Conservation (phyloP, 139 green algal genomes). For the Chlamydomonas incerta region DNA sequence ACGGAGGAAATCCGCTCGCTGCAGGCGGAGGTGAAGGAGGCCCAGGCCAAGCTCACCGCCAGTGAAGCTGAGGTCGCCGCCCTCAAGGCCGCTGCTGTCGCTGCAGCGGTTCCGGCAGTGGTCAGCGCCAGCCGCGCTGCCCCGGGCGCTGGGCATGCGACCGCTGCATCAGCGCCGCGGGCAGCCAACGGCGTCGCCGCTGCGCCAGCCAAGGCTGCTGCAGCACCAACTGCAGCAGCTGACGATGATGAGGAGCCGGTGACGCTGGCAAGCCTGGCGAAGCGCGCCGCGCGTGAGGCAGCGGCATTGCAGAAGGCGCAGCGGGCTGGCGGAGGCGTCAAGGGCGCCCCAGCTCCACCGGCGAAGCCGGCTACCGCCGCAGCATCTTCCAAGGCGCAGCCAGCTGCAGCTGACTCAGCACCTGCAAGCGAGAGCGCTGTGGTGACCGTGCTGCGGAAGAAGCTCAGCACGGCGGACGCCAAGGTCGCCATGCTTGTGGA, state of each 20-base stretch:
- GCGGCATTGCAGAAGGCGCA: neutral
- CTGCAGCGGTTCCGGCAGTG: neutral
- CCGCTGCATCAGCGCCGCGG: neutral
- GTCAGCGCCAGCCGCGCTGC: too few relatives aligned
- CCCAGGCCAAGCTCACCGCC: neutral
- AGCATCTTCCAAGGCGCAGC: neutral
- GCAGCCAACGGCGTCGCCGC: too few relatives aligned
- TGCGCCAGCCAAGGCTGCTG: neutral
- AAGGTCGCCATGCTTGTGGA: neutral
- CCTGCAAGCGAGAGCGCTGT: too few relatives aligned
- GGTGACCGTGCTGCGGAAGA: neutral
- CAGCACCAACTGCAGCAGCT: neutral
- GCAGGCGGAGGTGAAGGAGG: neutral
- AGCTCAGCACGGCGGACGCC: neutral
- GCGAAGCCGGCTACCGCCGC: neutral
- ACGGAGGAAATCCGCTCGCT: conserved; percentile 39
- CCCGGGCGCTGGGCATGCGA: too few relatives aligned
- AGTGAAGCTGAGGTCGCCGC: neutral
- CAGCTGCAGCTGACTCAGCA: too few relatives aligned
- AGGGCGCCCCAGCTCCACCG: neutral
- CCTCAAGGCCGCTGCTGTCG: neutral
- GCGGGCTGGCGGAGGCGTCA: neutral
- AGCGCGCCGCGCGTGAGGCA: too few relatives aligned
- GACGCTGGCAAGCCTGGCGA: too few relatives aligned
- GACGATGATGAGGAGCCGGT: too few relatives aligned